Conservation (phyloP, 2,329 filamentous ascomycete species). For the Colletotrichum viniferum region DNA sequence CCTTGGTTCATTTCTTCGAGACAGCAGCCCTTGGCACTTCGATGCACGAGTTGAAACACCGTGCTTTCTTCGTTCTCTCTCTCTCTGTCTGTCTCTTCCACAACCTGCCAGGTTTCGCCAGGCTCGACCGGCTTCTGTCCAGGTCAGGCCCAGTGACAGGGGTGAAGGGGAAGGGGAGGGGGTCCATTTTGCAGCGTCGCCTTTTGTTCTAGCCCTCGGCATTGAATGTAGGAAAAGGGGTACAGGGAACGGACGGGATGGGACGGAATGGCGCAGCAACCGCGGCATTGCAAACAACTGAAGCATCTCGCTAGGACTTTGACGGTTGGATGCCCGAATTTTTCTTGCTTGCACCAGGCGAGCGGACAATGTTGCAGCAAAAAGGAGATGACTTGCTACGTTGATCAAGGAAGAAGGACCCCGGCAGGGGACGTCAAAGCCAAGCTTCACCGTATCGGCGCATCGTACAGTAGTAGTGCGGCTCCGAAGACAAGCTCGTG, state of each 20-base stretch:
- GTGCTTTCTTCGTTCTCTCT: background rate
- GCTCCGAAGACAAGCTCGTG: slow-evolving; percentile 8
- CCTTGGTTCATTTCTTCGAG: slow-evolving; percentile 9
- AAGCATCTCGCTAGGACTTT: background rate
- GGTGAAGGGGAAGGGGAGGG: background rate
- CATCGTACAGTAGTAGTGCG: background rate
- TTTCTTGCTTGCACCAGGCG: background rate
- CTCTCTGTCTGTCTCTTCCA: background rate
- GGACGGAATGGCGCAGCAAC: slow-evolving; percentile 14
- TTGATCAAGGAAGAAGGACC: background rate
- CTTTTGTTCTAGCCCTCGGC: slow-evolving; percentile 3
- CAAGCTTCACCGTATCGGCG: background rate
- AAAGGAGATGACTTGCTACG: background rate
- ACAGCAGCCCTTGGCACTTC: slow-evolving; percentile 12
- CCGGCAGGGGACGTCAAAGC: background rate
- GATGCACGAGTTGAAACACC: slow-evolving; percentile 19
- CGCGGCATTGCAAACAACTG: slow-evolving; percentile 4
- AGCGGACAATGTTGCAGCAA: background rate
- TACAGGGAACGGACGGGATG: slow-evolving; percentile 3
- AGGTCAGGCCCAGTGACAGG: background rate
- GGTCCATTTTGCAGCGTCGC: background rate
- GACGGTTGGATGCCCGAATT: background rate
- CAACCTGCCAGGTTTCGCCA: background rate
- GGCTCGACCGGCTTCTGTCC: background rate
- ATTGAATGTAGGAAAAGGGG: background rate